Base-by-base conservation (phyloP, 2,329 filamentous ascomycete genomes). In the Byssothecium circinans region DNA sequence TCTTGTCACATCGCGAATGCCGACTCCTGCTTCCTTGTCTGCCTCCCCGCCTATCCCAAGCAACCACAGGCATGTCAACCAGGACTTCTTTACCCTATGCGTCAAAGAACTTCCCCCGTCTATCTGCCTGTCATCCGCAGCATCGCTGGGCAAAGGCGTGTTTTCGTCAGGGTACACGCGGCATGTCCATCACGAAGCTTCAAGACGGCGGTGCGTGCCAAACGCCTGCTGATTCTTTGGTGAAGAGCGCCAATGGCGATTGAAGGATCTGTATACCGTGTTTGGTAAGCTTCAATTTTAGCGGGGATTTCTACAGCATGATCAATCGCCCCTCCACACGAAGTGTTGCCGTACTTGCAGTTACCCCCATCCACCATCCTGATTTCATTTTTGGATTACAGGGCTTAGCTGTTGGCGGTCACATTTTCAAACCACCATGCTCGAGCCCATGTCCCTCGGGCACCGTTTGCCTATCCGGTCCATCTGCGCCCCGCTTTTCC, bases 201-300 rank as follows among this genome's bases (percentile, higher is more conserved):
- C 42, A 37, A 50, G 35, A 23, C 33, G 18, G 22, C 22, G n/a
- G 36, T 36, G 14, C 29, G 8, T 12, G 29, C 37, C 47, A 36
- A 25, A 29, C 32, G 33, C 27, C 20, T 8, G 17, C 42, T 33
- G 52, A 34, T 35, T 29, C 20, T 38, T 37, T 32, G 14, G 25
- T 27, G 48, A 36, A 45, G 37, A 45, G 49, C 53, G 60, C 56
- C 58, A 57, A 59, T 20, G 27, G 55, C 33, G 29, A 23, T 39
- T 46, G 57, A 39, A 57, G 64, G 65, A 66, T 53, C 64, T 53
- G 34, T 40, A 67, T 69, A 69, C 67, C 56, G 19, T 41, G 47
- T 60, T 60, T 35, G 65, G 65, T 63, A 65, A 54, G 22, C 61
- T 57, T 44, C 27, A 61, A 57, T 49, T 29, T 55, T 54, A 51